Base-by-base conservation (phyloP, 805 yeast genomes). In the Debaryomyces castellii region DNA sequence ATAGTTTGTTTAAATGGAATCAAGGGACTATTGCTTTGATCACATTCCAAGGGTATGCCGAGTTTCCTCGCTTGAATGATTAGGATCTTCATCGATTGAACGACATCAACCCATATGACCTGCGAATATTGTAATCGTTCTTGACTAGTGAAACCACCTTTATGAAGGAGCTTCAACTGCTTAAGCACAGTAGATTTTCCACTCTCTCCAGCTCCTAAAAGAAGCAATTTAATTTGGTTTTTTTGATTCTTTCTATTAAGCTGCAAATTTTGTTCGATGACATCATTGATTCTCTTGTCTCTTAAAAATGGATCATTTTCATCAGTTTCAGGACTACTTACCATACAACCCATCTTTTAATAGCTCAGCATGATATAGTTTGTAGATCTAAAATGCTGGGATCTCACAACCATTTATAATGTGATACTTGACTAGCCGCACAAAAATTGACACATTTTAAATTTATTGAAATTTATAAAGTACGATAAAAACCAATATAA, bases 151-250 rank as follows among this genome's bases (percentile, higher is more conserved):
- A 92, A 94, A 2, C 96, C 95, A 37, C 87, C 85, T 48, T 89
- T 87, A 62, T 94, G 97, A 35, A 90, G 64, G 14, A 94, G 73
- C 54, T 87, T 81, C 82, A 91, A 77, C 62, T 91, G 97, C 64
- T 91, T 91, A 52, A 91, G 68, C 5, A 91, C 96, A 0, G 98
- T 91, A 2, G 96, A 87, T 62, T 91, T 91, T 5, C 98, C 97
- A 42, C 92, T 83, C 61, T 91, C 98, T 4, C 97, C 98, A 0
- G 98, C 88, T 35, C 98, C 97, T 28, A 90, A 67, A n/a, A 92
- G 71, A 33, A 92, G 66, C 49, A 92, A 71, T 61, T 85, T 89
- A 28, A 85, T 77, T 53, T 80, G 84, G 48, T 80, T 78, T 55
- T 75, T 80, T 39, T 78, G 82, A 40, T 72, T 67, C 47, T 76